Evolutionary conservation across 768 basidiomycete genomes (phyloP), one percentile per base, ranked within the genome.

Genomic region (Leccinum rimulosum): DNA sequence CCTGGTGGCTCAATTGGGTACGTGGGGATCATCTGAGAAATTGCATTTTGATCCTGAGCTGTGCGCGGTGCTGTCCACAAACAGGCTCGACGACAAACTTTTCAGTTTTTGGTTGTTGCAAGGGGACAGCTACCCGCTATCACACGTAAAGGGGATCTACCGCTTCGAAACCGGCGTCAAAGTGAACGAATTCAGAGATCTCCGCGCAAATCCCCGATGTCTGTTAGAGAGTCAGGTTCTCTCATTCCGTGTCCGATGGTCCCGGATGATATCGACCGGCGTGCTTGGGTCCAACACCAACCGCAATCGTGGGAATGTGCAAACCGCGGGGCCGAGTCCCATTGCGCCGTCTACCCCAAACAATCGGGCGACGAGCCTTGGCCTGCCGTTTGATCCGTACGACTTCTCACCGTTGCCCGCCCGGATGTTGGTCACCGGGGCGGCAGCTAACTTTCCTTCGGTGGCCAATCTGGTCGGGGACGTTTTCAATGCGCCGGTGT

Each of bases 101-200:
- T 94, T 94, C 74, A 88, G 88, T 59, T 94, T 93, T 78, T 94
- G 90, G 89, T 80, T 91, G 61, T 79, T 93, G 15, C 91, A 93
- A 72, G 84, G 83, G 25, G 92, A 93, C 64, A 82, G 81, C 52
- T 86, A 81, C 69, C 90, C 91, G 1, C 80, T 85, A 54, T 84
- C 89, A 0, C 88, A 89, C 48, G 88, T 90, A 58, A 91, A 93
- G 68, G 92, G 92, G 10, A 90, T 92, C 60, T 91, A 83, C 74
- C 86, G 92, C 19, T 93, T 94, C 73, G 92, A 94, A 71, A 92
- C 87, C 0, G 92, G 92, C 19, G 82, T 93, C 72, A 91, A 92
- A 70, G 92, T 93, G 53, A 87, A 84, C 63, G 92, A 94, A 71
- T 94, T 93, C 76, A 84, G 91, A 27, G 92, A 94, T 71, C 82